Percentiles rank a stretch among this genome's conserved stretches.
phyloP scores from a whole-genome alignment of 768 basidiomycete genomes.

The Rhodotorula graminis region DNA sequence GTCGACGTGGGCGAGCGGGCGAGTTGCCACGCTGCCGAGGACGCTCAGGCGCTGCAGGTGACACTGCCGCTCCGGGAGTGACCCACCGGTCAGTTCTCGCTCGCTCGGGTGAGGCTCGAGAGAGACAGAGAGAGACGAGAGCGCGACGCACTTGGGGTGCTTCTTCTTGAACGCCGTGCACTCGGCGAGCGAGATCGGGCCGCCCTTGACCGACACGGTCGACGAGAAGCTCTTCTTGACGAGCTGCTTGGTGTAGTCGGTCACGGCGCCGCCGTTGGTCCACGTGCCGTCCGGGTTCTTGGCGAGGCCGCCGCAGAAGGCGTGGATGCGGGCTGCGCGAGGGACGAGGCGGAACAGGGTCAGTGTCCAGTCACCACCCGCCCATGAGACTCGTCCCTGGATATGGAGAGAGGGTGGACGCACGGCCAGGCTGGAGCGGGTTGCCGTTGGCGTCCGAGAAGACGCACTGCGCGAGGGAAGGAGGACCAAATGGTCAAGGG shows the following conservation, averaged over 20 bases:
- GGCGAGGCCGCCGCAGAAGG: conserved; percentile 27
- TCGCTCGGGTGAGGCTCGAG: too few relatives aligned
- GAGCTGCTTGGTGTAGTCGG: conserved; percentile 19
- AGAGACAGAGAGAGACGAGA: too few relatives aligned
- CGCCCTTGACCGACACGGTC: background rate
- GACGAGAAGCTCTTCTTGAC: conserved; percentile 6
- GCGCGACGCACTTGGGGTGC: background rate
- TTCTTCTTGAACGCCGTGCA: conserved; percentile 6
- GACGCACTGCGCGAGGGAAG: background rate
- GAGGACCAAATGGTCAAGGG: background rate
- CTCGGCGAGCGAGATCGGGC: background rate
- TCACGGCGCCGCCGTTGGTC: conserved; percentile 4
- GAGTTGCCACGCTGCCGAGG: too few relatives aligned
- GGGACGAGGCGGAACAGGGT: background rate
- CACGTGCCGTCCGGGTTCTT: conserved; percentile 27
- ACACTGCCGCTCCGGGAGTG: too few relatives aligned
- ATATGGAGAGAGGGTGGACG: background rate
- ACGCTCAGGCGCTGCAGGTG: background rate
- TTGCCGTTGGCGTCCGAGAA: conserved; percentile 5
- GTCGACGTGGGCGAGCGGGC: too few relatives aligned
- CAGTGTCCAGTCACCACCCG: too few relatives aligned
- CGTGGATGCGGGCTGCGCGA: conserved; percentile 3
- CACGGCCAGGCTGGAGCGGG: conserved; percentile 8
- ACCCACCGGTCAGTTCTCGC: background rate
- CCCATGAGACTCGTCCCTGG: too few relatives aligned